Conservation (phyloP, 2,329 filamentous ascomycete species). For the Cladosporium oxysporum region DNA sequence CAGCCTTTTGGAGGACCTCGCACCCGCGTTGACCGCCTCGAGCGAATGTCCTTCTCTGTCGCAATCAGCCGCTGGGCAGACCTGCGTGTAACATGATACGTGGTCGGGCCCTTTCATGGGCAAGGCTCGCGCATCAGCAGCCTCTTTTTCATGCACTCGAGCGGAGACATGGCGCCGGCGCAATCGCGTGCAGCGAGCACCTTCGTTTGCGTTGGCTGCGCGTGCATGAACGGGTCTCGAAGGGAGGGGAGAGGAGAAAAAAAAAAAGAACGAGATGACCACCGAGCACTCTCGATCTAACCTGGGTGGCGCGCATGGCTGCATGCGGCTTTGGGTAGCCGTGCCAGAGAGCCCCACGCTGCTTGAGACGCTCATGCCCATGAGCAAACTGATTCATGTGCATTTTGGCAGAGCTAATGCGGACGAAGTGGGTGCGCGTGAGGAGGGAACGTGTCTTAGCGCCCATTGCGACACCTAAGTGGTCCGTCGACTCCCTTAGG, state of each 20-base stretch:
- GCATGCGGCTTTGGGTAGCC: constrained; percentile 16
- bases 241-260: background rate
- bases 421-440: constrained; percentile 11
- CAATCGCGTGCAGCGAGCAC: constrained; percentile 7
- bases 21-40: constrained; percentile 13
- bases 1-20: background rate
- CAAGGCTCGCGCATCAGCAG: constrained; percentile 1
- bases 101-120: constrained; percentile 8
- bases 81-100: constrained; percentile 14
- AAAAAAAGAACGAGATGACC: background rate
- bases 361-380: constrained; percentile 10
- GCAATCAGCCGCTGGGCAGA: constrained; percentile 15
- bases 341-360: constrained; percentile 13
- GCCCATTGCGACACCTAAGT: constrained; percentile 4
- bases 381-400: constrained; percentile 12
- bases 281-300: constrained; percentile 1
- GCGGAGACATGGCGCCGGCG: constrained; percentile 3
- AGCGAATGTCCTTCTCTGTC: background rate
- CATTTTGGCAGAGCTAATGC: constrained; percentile 14
- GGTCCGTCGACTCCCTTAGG: background rate
- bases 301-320: constrained; percentile 10
- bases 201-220: constrained; percentile 3
- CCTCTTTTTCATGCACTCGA: constrained; percentile 5
- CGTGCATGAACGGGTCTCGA: constrained; percentile 11
- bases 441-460: constrained; percentile 12